A percentile compares a stretch with the other conserved stretches of the same genome.
Conservation (phyloP, 1,284 basidiomycete species). For the Exsudoporus floridanus region DNA sequence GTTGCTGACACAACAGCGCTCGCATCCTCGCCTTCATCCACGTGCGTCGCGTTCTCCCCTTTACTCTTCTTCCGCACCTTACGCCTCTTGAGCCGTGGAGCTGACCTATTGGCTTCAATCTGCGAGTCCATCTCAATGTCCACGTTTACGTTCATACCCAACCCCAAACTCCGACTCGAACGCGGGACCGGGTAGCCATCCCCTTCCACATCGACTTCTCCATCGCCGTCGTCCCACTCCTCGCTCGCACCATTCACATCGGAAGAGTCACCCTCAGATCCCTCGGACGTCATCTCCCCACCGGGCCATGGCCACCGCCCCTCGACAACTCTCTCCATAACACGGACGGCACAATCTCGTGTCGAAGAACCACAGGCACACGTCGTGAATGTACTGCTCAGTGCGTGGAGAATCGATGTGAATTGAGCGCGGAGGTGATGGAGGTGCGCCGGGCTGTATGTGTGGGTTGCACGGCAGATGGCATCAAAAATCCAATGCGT, state of each 20-base stretch:
- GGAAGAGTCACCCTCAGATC: constrained; percentile 24
- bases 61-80: constrained; percentile 22
- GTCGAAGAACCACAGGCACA: constrained; percentile 71
- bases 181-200: constrained; percentile 13
- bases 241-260: constrained; percentile 22
- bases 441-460: constrained; percentile 48
- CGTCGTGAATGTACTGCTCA: constrained; percentile 72
- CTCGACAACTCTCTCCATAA: constrained; percentile 67
- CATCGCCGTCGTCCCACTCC: constrained; percentile 14
- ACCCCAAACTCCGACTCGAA: constrained; percentile 14
- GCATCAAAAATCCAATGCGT: background rate
- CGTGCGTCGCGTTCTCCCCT: background rate
- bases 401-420: constrained; percentile 68
- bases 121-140: constrained; percentile 25
- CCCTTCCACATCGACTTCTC: constrained; percentile 29
- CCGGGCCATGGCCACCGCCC: constrained; percentile 32
- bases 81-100: constrained; percentile 19
- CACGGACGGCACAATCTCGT: constrained; percentile 62
- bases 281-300: constrained; percentile 36
- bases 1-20: background rate
- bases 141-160: constrained; percentile 32
- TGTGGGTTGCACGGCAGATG: background rate
- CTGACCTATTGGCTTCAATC: constrained; percentile 5
- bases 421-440: constrained; percentile 61
- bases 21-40: constrained; percentile 5